Percentiles rank a stretch among this genome's conserved stretches.
Conservation (phyloP, 2,329 filamentous ascomycete genomes). For the Trematosphaeria pertusa region DNA sequence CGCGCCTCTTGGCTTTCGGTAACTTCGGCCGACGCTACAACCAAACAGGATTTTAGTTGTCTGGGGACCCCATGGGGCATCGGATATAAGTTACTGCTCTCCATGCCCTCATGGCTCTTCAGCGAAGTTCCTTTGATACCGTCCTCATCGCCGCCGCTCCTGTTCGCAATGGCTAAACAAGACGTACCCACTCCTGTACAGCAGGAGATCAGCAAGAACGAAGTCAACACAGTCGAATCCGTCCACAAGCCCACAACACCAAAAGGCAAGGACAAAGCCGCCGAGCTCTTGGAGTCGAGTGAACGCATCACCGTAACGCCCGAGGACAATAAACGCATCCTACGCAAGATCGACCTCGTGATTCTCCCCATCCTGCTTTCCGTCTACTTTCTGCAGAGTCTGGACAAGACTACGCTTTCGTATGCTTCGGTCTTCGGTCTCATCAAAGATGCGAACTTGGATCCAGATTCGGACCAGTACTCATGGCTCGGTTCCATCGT, state of each 20-base stretch:
- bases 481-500: conserved; percentile 61
- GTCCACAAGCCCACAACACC: conserved; percentile 28
- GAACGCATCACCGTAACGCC: conserved; percentile 58
- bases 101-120: no score
- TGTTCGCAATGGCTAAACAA: conserved; percentile 24
- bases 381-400: conserved; percentile 68
- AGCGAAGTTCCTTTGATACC: no score
- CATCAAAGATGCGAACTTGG: conserved; percentile 63
- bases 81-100: conserved; percentile 13
- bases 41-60: conserved; percentile 10
- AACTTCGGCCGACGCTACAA: conserved; percentile 27
- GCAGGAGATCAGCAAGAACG: conserved; percentile 27
- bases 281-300: conserved; percentile 56
- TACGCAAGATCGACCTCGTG: conserved; percentile 59
- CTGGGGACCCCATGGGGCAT: conserved; percentile 38
- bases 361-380: conserved; percentile 63
- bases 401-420: conserved; percentile 67
- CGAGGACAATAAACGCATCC: conserved; percentile 60
- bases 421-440: conserved; percentile 71
- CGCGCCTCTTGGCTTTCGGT: conserved; percentile 24
- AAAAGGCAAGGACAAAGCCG: conserved; percentile 55
- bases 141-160: conserved; percentile 6
- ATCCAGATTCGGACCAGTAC: conserved; percentile 59
- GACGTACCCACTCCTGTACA: conserved; percentile 6
- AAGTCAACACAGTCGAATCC: conserved; percentile 34